A percentile compares a stretch with the other conserved stretches of the same genome.
Conservation (phyloP, 805 yeast species). For the Candida chauliodis region DNA sequence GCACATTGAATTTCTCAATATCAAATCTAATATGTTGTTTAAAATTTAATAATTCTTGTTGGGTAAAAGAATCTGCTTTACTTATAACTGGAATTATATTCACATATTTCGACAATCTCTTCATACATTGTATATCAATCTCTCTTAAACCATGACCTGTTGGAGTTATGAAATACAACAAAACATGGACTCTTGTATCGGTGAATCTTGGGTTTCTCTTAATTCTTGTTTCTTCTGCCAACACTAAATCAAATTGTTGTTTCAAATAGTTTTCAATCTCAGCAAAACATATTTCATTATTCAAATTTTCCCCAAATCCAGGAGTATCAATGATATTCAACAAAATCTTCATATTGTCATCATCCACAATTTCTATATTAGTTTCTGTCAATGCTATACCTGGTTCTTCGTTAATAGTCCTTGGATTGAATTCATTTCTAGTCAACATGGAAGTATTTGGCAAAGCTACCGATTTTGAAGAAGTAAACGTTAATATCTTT, state of each 20-base stretch:
- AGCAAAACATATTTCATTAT: constrained; percentile 62
- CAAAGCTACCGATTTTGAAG: constrained; percentile 52
- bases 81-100: constrained; percentile 39
- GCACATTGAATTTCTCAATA: constrained; percentile 65
- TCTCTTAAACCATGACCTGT: constrained; percentile 48
- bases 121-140: constrained; percentile 35
- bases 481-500: constrained; percentile 54
- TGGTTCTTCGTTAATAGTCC: constrained; percentile 59
- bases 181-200: constrained; percentile 78
- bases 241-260: constrained; percentile 73
- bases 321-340: constrained; percentile 67
- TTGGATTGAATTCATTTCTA: constrained; percentile 57
- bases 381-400: constrained; percentile 74
- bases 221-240: constrained; percentile 84
- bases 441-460: constrained; percentile 55
- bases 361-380: constrained; percentile 57
- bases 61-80: constrained; percentile 32
- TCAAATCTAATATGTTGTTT: constrained; percentile 54
- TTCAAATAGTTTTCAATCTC: constrained; percentile 67
- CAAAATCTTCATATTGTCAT: constrained; percentile 50
- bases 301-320: constrained; percentile 74
- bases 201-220: constrained; percentile 70
- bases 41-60: constrained; percentile 22
- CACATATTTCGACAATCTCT: constrained; percentile 27
- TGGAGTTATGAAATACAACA: constrained; percentile 79